Evolutionary conservation across 345 rosid species (phyloP).

Genomic region (Bretschneidera sinensis): DNA sequence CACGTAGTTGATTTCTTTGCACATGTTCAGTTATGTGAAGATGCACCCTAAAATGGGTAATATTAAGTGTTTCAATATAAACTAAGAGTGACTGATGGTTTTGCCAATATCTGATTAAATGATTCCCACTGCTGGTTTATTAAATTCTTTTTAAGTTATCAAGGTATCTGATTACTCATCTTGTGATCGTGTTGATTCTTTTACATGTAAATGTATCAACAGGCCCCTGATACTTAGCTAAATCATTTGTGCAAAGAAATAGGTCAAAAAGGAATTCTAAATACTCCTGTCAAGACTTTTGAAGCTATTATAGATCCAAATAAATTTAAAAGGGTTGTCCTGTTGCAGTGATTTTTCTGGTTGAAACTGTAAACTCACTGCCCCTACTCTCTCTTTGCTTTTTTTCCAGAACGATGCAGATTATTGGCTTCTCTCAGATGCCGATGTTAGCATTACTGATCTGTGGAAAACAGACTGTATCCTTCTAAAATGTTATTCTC

Average conservation of each 20-base stretch:
- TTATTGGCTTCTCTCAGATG: slow-evolving; percentile 89
- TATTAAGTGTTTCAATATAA: background rate
- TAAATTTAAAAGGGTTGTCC: background rate
- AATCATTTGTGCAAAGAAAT: no score
- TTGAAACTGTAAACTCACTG: background rate
- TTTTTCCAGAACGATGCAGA: slow-evolving; percentile 70
- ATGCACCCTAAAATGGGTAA: background rate
- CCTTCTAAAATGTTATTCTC: slow-evolving; percentile 34
- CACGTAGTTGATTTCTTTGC: background rate
- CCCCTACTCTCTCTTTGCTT: background rate
- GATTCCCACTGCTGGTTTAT: background rate
- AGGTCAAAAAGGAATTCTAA: background rate
- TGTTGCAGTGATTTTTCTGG: background rate
- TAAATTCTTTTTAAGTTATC: background rate
- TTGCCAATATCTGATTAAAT: no score
- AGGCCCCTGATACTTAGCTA: no score
- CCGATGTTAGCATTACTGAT: slow-evolving; percentile 84
- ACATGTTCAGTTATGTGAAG: background rate
- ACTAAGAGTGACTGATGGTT: background rate
- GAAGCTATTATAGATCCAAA: background rate
- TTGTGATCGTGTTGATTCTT: background rate
- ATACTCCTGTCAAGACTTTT: background rate
- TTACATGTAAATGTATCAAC: no score
- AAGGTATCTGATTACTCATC: no score
- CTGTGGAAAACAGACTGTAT: slow-evolving; percentile 92